Evolutionary conservation across 2,329 filamentous ascomycete species (phyloP).

Genomic region (Hymenoscyphus repandus): DNA sequence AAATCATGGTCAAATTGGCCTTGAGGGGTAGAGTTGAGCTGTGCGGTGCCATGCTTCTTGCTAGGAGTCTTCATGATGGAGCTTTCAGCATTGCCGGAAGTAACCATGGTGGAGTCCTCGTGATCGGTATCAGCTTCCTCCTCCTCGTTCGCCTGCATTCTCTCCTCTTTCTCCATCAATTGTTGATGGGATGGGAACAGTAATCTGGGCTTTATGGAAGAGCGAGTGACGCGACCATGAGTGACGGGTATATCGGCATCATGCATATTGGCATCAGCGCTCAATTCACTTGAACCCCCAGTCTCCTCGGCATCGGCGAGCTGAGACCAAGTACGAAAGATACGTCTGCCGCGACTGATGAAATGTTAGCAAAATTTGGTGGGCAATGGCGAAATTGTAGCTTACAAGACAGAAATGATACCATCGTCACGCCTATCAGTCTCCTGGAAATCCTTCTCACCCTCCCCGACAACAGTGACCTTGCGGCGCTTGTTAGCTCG

Average conservation of each 20-base stretch:
- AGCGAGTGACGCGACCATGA: slow-evolving; percentile 53
- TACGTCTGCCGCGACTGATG: slow-evolving; percentile 69
- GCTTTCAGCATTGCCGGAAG: neutral
- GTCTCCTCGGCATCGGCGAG: slow-evolving; percentile 17
- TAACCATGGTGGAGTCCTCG: slow-evolving; percentile 30
- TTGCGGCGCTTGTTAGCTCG: slow-evolving; percentile 51
- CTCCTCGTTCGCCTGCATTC: slow-evolving; percentile 52
- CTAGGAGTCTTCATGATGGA: neutral
- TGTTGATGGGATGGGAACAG: slow-evolving; percentile 52
- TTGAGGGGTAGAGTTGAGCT: slow-evolving; percentile 17
- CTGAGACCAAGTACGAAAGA: slow-evolving; percentile 56
- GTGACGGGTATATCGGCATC: slow-evolving; percentile 30
- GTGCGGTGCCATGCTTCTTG: neutral
- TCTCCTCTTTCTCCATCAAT: slow-evolving; percentile 53
- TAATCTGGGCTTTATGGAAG: slow-evolving; percentile 66
- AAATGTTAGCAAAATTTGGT: slow-evolving; percentile 24
- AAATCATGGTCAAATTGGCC: slow-evolving; percentile 34
- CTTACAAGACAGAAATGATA: slow-evolving; percentile 73
- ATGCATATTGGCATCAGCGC: slow-evolving; percentile 15
- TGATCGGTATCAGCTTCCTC: slow-evolving; percentile 48
- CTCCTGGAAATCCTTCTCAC: slow-evolving; percentile 36
- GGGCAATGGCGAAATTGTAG: slow-evolving; percentile 25
- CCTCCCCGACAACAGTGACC: slow-evolving; percentile 49
- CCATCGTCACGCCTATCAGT: slow-evolving; percentile 69
- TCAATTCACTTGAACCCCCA: slow-evolving; percentile 12